Base-by-base conservation (phyloP, 2,329 filamentous ascomycete genomes). In the Arthrobotrys sinensis region DNA sequence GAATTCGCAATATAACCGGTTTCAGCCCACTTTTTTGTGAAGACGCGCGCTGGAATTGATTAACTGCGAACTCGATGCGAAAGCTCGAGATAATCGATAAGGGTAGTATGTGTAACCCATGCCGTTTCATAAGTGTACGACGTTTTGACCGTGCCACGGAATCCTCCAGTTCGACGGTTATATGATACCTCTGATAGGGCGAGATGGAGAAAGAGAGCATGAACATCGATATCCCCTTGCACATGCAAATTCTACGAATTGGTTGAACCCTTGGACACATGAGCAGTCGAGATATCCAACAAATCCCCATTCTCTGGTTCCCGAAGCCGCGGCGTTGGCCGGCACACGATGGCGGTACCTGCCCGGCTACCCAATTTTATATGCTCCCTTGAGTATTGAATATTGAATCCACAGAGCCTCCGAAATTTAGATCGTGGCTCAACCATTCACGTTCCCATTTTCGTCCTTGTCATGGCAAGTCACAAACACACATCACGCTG, bases 401-500 rank as follows among this genome's bases (percentile, higher is more conserved):
- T 28, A 28, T 28, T 28, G 24, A 28, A 28, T 28, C 4, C 24
- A 28, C 24, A 28, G 24, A 28, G 24, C 24, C 24, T 28, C 24
- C 24, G 24, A 28, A 28, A 4, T 28, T 28, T 4, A 1, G 14
- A 52, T 52, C 46, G 19, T 52, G 46, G 46, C 46, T 52, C 46
- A 32, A 52, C 10, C 46, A 52, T 52, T 14, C 46, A 52, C 46
- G 46, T 32, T 52, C 21, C 12, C 50, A 34, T 11, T 1, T 28
- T 4, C 3, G 24, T 24, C 50, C 50, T 21, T 53, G 28, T 34
- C 50, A 53, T 34, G 21, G 24, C 46, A 34, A 34, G 72, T 76
- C 72, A 76, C 72, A 55, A 40, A 69, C 72, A 46, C 72, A 64
- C 65, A 76, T 76, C 72, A 76, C 72, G 72, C 68, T 50, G 65